Percentiles rank a stretch among this genome's conserved stretches.
Conservation (phyloP, 1,284 basidiomycete species). For the Kwoniella shivajii region DNA sequence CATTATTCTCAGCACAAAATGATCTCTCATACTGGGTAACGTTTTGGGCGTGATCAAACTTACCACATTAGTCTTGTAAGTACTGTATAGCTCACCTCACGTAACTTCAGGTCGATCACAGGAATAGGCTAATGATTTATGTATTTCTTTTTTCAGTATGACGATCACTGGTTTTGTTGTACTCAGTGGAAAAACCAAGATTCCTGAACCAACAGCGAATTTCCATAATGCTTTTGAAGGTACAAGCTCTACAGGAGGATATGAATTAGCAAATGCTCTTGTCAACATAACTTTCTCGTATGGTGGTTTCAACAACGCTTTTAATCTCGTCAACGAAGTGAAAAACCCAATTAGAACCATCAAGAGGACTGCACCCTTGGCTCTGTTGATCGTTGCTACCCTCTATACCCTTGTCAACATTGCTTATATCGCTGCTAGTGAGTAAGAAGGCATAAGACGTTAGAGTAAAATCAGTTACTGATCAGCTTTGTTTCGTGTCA, state of each 20-base stretch:
- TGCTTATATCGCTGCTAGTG: constrained; percentile 53
- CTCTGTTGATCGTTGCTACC: constrained; percentile 34
- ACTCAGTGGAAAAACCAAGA: constrained; percentile 57
- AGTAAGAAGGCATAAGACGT: constrained; percentile 7
- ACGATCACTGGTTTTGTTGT: constrained; percentile 60
- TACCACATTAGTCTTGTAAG: constrained; percentile 23
- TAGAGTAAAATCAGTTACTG: too few species aligned
- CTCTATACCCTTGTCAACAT: constrained; percentile 44
- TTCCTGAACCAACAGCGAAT: constrained; percentile 58
- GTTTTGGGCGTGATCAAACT: constrained; percentile 26
- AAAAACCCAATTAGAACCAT: constrained; percentile 44
- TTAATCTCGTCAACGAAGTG: constrained; percentile 59
- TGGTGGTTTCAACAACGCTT: constrained; percentile 57
- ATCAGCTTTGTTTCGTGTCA: constrained; percentile 24
- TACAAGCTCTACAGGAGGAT: constrained; percentile 52
- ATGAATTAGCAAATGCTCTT: constrained; percentile 54
- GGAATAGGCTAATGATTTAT: too few species aligned
- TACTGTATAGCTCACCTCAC: neutral
- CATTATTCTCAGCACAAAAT: constrained; percentile 30
- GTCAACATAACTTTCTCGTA: constrained; percentile 30
- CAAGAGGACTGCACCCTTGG: constrained; percentile 35
- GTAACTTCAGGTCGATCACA: neutral
- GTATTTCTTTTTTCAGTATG: too few species aligned
- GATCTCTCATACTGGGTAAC: constrained; percentile 24
- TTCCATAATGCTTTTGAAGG: constrained; percentile 60